phyloP scores from a whole-genome alignment of 2,329 filamentous ascomycete genomes.

The Pseudogymnoascus sp. region DNA sequence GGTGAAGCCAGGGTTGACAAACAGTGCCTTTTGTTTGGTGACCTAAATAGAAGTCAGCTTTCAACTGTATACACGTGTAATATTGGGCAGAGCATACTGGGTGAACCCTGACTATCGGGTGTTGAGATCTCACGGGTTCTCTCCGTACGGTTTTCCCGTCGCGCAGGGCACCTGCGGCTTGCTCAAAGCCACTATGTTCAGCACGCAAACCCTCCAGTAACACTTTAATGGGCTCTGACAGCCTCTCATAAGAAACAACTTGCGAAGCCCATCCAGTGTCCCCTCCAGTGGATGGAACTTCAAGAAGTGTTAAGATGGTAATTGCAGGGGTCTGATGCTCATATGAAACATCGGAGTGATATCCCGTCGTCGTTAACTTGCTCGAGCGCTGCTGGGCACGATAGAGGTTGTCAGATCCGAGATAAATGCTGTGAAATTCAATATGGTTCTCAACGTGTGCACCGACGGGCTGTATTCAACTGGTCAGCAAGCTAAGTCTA shows the following conservation, averaged over 20 bases:
- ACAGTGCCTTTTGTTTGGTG: slow-evolving; percentile 75
- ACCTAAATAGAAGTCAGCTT: slow-evolving; percentile 24
- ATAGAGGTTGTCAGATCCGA: slow-evolving; percentile 39
- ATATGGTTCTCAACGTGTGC: slow-evolving; percentile 37
- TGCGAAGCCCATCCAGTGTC: slow-evolving; percentile 76
- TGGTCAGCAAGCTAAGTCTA: background rate
- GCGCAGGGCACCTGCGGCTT: slow-evolving; percentile 58
- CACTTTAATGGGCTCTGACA: slow-evolving; percentile 70
- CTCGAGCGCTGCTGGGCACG: slow-evolving; percentile 31
- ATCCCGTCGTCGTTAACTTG: slow-evolving; percentile 62
- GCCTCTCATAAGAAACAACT: slow-evolving; percentile 67
- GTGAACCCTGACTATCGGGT: slow-evolving; percentile 72
- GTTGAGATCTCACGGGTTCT: slow-evolving; percentile 63
- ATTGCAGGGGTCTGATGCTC: slow-evolving; percentile 80
- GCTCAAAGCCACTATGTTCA: slow-evolving; percentile 71
- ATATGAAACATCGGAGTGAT: slow-evolving; percentile 83
- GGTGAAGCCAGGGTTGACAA: slow-evolving; percentile 72
- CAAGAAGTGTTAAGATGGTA: slow-evolving; percentile 76
- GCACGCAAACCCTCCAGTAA: slow-evolving; percentile 71
- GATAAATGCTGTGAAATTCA: slow-evolving; percentile 41
- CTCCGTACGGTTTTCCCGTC: slow-evolving; percentile 63
- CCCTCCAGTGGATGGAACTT: slow-evolving; percentile 68
- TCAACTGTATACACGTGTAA: background rate
- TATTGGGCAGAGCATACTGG: slow-evolving; percentile 47
- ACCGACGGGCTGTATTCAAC: slow-evolving; percentile 32